These are phyloP conservation scores for Ophiosphaerella herpotricha DNA, from an alignment of 2,329 filamentous ascomycete species.

Conservation along the genomic window DNA sequence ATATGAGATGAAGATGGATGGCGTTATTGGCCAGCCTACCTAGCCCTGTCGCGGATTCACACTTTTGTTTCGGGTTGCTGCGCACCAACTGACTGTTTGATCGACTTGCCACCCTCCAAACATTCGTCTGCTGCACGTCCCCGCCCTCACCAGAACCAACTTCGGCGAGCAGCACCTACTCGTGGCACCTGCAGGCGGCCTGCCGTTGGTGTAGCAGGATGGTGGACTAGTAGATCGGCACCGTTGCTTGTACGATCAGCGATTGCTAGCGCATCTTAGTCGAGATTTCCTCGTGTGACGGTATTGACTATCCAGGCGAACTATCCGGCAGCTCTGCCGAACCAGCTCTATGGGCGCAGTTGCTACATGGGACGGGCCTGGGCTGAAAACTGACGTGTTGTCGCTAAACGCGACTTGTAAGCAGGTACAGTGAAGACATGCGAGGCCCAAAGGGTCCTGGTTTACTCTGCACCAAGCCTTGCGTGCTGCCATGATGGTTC, in stretches of 20 bases:
- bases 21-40: background rate
- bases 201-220: conserved; percentile 23
- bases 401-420: conserved; percentile 4
- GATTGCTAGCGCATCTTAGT: conserved; percentile 11
- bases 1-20: conserved; percentile 12
- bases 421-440: background rate
- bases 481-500: background rate
- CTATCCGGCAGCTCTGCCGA: conserved; percentile 30
- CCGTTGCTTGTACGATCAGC: conserved; percentile 15
- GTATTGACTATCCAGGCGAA: conserved; percentile 18
- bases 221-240: conserved; percentile 1
- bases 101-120: conserved; percentile 22
- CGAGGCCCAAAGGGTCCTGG: too few relatives aligned
- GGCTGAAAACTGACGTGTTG: too few relatives aligned
- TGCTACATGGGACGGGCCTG: background rate
- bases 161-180: conserved; percentile 20
- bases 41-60: conserved; percentile 28
- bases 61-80: conserved; percentile 33
- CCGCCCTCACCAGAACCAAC: conserved; percentile 25
- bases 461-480: too few relatives aligned
- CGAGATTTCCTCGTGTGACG: conserved; percentile 27
- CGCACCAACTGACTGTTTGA: conserved; percentile 23
- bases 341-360: conserved; percentile 26
- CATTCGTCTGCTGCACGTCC: conserved; percentile 19
- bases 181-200: conserved; percentile 33